Base-by-base conservation (phyloP, 2,329 filamentous ascomycete species). In the Fusarium tuaranense region DNA sequence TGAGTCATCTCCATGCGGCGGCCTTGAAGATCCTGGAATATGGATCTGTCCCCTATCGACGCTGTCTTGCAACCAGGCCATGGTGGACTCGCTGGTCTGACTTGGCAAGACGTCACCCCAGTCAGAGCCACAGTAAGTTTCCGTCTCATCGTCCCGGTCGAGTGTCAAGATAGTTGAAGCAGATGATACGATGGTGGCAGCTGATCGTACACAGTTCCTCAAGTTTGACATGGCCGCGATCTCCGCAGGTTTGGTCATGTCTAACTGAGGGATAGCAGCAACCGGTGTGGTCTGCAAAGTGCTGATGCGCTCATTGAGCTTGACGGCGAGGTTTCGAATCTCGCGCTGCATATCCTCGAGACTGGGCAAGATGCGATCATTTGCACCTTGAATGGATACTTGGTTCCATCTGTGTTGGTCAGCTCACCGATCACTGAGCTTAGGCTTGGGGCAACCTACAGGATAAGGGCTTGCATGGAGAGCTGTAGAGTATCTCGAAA, bases 41-140 rank as follows among this genome's bases (percentile, higher is more conserved):
- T 5, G 55, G 14, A 55, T 20, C 51, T 16, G 51, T 32, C 51
- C 27, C 20, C 51, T 55, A 13, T 55, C 27, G 18, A 55, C 55
- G 20, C 32, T 38, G 55, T 34, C 30, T 36, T 34, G 41, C 13
- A 63, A 25, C 41, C 60, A 63, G 7, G 36, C 60, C 25, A 63
- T 63, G 22, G 60, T 63, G 7, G 60, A 34, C 60, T 63, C 60
- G 60, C 38, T 63, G 10, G 36, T 63, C 60, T 63, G 36, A 32
- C 38, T 46, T 30, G 60, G 60, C 8, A 63, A 63, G 10, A 63
- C 27, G 5, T 63, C 41, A 25, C 60, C 60, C 22, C 36, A 63
- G 9, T 63, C 60, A 34, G 60, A 63, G 22, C 60, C 60, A 34
- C 60, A 55, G 2, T 55, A 55, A 5, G 27, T 20, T n/a, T 32